Conservation (phyloP, 2,329 filamentous ascomycete genomes). For the Torrubiellomyces zombiae region DNA sequence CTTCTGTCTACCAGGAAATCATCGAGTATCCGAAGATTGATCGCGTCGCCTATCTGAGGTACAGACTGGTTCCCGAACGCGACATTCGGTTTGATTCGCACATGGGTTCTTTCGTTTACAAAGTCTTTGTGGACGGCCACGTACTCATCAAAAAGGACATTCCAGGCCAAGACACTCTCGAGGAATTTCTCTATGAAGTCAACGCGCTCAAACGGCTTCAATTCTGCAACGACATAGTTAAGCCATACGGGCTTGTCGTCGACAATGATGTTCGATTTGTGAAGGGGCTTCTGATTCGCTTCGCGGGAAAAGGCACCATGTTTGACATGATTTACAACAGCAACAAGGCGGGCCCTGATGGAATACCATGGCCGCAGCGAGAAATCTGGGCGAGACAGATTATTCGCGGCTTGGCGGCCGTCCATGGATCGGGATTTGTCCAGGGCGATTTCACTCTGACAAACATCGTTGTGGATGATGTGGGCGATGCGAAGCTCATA, state of each 20-base stretch:
- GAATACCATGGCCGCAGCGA: slow-evolving; percentile 51
- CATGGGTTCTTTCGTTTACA: slow-evolving; percentile 95
- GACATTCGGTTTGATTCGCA: slow-evolving; percentile 77
- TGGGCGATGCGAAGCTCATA: slow-evolving; percentile 86
- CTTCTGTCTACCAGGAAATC: slow-evolving; percentile 43
- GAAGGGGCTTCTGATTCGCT: slow-evolving; percentile 80
- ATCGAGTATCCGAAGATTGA: slow-evolving; percentile 66
- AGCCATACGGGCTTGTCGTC: slow-evolving; percentile 74
- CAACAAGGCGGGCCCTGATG: slow-evolving; percentile 37
- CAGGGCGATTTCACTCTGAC: slow-evolving; percentile 95
- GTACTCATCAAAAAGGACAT: slow-evolving; percentile 95
- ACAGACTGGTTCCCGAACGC: slow-evolving; percentile 49
- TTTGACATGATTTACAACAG: slow-evolving; percentile 83
- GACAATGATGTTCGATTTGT: slow-evolving; percentile 72
- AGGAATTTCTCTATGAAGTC: slow-evolving; percentile 94
- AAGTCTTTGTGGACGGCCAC: slow-evolving; percentile 53
- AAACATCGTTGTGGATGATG: slow-evolving; percentile 82
- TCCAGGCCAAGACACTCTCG: slow-evolving; percentile 82
- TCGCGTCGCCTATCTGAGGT: slow-evolving; percentile 57
- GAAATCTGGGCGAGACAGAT: slow-evolving; percentile 88
- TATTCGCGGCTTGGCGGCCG: slow-evolving; percentile 72
- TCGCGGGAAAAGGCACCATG: slow-evolving; percentile 70
- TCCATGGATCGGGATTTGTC: slow-evolving; percentile 91
- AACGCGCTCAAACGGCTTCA: slow-evolving; percentile 74
- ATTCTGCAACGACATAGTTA: slow-evolving; percentile 61